Percentiles rank a stretch among this genome's conserved stretches.
phyloP scores from a whole-genome alignment of 805 yeast genomes.

The Kuraishia cidri region DNA sequence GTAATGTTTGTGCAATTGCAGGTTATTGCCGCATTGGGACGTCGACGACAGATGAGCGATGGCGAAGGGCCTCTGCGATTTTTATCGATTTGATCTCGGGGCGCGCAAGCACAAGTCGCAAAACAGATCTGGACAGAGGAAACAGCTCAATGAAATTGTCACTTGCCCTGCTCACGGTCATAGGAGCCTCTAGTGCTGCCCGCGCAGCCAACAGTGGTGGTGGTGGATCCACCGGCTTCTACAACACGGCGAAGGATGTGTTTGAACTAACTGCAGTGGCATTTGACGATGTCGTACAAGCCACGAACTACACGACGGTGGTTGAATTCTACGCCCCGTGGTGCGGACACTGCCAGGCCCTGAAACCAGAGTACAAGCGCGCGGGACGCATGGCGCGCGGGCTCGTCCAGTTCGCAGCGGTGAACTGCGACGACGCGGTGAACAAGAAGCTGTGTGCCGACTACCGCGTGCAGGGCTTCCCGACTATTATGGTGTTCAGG shows the following conservation, averaged over 20 bases:
- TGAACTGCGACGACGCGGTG: slow-evolving; percentile 69
- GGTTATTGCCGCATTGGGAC: no score
- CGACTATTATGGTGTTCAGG: slow-evolving; percentile 74
- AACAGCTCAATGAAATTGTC: no score
- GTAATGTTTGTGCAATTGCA: no score
- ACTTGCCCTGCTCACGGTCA: no score
- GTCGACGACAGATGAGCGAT: no score
- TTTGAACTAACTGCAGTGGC: slow-evolving; percentile 46
- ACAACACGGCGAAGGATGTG: slow-evolving; percentile 32
- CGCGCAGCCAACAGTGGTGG: no score
- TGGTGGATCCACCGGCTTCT: slow-evolving; percentile 20
- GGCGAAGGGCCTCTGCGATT: no score
- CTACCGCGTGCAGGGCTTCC: slow-evolving; percentile 67
- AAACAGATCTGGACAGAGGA: no score
- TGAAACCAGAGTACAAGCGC: slow-evolving; percentile 56
- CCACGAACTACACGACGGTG: slow-evolving; percentile 69
- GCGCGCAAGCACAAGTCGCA: no score
- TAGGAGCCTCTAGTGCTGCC: no score
- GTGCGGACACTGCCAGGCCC: slow-evolving; percentile 89
- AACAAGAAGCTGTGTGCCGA: slow-evolving; percentile 65
- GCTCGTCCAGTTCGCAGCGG: slow-evolving; percentile 63
- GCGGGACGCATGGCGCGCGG: slow-evolving; percentile 53
- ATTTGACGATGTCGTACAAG: slow-evolving; percentile 58
- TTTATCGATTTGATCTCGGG: no score
- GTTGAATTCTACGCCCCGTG: slow-evolving; percentile 95